Evolutionary conservation across 345 rosid genomes (phyloP).

Genomic region (Eutrema yunnanense): DNA sequence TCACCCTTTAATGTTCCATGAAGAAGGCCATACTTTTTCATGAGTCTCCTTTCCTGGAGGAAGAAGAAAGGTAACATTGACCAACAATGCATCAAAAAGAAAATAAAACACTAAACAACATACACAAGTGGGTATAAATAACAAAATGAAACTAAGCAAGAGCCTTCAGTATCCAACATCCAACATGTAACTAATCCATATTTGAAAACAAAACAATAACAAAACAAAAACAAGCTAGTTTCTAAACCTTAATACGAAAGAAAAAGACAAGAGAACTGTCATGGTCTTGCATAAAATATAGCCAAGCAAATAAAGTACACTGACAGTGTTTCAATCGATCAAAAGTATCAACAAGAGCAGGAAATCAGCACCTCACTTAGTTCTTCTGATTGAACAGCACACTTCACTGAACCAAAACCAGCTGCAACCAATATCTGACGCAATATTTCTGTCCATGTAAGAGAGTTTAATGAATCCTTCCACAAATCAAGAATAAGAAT

Average conservation of each 20-base stretch:
- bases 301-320: not conserved
- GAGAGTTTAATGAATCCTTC: conserved; percentile 79
- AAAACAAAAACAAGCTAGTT: not conserved
- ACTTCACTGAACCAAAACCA: conserved; percentile 78
- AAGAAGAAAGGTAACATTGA: conserved; percentile 4
- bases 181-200: not conserved
- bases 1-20: conserved; percentile 82
- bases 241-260: not conserved
- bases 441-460: conserved; percentile 88
- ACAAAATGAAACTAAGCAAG: not conserved
- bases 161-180: not conserved
- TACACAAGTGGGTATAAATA: not conserved
- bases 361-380: conserved; percentile 57
- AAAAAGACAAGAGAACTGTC: not conserved
- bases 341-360: not conserved
- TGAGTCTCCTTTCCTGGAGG: conserved; percentile 66
- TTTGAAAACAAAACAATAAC: not conserved
- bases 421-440: conserved; percentile 81
- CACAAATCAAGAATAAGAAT: conserved; percentile 59
- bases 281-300: conserved; percentile 1
- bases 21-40: conserved; percentile 64
- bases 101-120: not conserved
- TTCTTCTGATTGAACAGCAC: conserved; percentile 39
- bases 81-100: not conserved
- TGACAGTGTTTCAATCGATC: conserved; percentile 2